Evolutionary conservation across 371 early-diverging fungal genomes (phyloP).

Genomic region (Mortierella sp.): DNA sequence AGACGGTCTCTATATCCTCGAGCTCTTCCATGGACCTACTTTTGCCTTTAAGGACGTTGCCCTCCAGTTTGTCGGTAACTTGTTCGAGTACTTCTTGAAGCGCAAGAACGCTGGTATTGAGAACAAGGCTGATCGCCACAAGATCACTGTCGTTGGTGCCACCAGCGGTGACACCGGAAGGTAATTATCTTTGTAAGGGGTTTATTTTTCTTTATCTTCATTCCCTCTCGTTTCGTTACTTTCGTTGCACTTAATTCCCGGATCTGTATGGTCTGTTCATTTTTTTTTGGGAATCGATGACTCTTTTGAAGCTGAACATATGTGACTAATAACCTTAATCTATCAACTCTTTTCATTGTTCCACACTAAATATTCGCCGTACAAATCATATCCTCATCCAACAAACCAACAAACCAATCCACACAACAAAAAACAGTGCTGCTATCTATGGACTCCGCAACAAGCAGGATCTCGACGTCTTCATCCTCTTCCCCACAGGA

Average conservation of each 20-base stretch:
- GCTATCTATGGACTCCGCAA: constrained; percentile 97
- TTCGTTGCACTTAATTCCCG: constrained; percentile 11
- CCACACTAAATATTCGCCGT: neutral
- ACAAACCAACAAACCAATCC: neutral
- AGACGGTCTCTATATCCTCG: constrained; percentile 82
- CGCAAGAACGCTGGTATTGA: constrained; percentile 76
- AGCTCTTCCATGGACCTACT: constrained; percentile 98
- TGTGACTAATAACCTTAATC: constrained; percentile 57
- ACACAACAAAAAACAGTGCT: constrained; percentile 72
- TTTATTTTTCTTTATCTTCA: neutral
- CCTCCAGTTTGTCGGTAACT: constrained; percentile 95
- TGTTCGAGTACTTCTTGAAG: constrained; percentile 96
- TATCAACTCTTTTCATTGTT: constrained; percentile 7
- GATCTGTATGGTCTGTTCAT: constrained; percentile 11
- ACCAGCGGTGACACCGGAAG: constrained; percentile 98
- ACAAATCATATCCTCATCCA: neutral
- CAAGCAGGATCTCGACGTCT: constrained; percentile 92
- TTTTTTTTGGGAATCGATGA: neutral
- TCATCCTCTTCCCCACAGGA: constrained; percentile 93
- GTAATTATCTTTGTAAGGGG: constrained; percentile 52
- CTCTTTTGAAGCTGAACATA: neutral
- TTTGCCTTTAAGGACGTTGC: constrained; percentile 99
- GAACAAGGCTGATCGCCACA: constrained; percentile 63
- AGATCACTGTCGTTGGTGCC: constrained; percentile 95
- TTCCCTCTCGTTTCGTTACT: neutral